Evolutionary conservation across 1,284 basidiomycete genomes (phyloP).

Genomic region (Malassezia vespertilionis): DNA sequence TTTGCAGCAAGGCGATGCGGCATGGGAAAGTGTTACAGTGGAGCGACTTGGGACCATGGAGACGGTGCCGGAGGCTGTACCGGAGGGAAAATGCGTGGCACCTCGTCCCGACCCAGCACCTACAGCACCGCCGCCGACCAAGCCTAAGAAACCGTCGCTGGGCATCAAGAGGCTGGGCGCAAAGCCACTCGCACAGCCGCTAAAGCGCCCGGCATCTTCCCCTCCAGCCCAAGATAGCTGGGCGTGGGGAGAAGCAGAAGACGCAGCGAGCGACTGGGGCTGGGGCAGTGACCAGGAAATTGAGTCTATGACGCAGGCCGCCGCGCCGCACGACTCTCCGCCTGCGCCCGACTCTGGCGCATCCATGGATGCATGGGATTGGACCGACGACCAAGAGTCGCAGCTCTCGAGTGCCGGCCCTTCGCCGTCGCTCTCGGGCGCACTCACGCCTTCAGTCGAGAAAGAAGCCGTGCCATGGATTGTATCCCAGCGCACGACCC

Average conservation of each 20-base stretch:
- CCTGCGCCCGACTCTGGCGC: not conserved
- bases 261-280: slow-evolving; percentile 1
- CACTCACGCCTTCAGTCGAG: no score
- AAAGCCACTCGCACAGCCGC: not conserved
- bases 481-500: no score
- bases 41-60: no score
- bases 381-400: slow-evolving; percentile 5
- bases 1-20: not conserved
- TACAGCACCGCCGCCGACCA: not conserved
- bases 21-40: slow-evolving; percentile 4
- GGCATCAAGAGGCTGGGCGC: slow-evolving; percentile 11
- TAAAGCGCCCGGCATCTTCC: not conserved
- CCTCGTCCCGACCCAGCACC: no score
- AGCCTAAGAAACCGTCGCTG: slow-evolving; percentile 8
- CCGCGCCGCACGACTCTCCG: not conserved
- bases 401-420: no score
- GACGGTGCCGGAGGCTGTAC: no score
- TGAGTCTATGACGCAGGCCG: not conserved
- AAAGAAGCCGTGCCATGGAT: no score
- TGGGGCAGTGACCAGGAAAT: slow-evolving; percentile 12
- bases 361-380: slow-evolving; percentile 14
- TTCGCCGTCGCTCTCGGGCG: no score
- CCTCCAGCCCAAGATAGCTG: slow-evolving; percentile 7
- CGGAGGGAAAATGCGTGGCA: no score
- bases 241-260: slow-evolving; percentile 14